Evolutionary conservation across 805 yeast species (phyloP), one percentile per base, ranked within the genome.

Genomic region (Citeromyces nyonsensis): DNA sequence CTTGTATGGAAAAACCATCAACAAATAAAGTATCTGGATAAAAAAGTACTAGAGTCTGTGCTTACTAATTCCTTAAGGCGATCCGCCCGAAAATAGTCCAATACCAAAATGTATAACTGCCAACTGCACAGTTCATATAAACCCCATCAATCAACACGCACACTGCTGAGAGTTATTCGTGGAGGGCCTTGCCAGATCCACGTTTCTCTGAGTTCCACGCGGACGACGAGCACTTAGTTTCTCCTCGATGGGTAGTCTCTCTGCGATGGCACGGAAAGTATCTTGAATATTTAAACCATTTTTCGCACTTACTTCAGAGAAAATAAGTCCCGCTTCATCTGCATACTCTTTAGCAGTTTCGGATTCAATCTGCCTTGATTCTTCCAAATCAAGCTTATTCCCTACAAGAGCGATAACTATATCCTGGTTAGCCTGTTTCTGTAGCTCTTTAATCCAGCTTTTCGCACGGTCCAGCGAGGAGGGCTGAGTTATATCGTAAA

Each of bases 361-460:
- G 24, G 41, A 48, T 4, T 49, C 44, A 6, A 69, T 62, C 38
- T 63, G 50, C 40, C 85, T 59, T 25, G 64, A 62, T 4, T 52
- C 55, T 10, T 50, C 65, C 40, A 80, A 56, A 54, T 80, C 93
- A 2, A 63, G 43, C 46, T 80, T 80, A 47, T 80, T 80, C n/a
- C 86, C 93, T n/a, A 76, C 82, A 26, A 80, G 52, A 24, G 88
- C 83, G 40, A 91, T 81, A 29, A 85, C 74, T 33, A 86, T 71
- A 34, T 74, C 70, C 35, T 66, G 49, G 10, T 68, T 69, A 49
- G 93, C 93, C 50, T 85, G 95, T 39, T 78, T 73, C 54, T 81
- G 82, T 38, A 80, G 55, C 51, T 80, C 91, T 44, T 75, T 73
- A 25, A 78, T 73, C 88, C 88, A 80, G 30, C 71, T 70, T 42